Evolutionary conservation across 106 monocot species (phyloP), one percentile per base, ranked within the genome.

Genomic region (Cymbidium sinense): DNA sequence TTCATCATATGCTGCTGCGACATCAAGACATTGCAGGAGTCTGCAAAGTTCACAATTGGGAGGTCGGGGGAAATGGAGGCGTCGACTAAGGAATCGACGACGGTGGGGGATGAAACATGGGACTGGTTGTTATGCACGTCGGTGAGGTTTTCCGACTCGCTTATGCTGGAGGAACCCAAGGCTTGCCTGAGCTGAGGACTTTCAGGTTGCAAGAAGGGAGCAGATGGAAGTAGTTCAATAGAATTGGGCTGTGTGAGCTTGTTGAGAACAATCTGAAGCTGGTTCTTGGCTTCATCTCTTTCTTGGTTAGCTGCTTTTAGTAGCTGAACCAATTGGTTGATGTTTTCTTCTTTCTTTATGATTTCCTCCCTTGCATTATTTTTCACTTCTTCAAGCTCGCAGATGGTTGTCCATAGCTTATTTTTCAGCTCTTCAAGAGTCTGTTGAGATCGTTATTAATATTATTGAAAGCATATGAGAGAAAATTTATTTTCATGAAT

Each of bases 221-320:
- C 35, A 13, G 27, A 4, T 7, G 62, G 25, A n/a, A 54, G 30
- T 36, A 11, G 61, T 19, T 43, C 39, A 4, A 17, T 19, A 19
- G 64, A 37, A 29, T 43, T 23, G 17, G 62, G 65, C 25, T 25
- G 34, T 10, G 30, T 36, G 3, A 70, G 50, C 35, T 79, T 71
- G 2, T 79, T 41, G 18, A 79, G 79, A 44, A 72, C 7, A 13
- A 55, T 37, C 10, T 72, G 70, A 20, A 79, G 79, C 71, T 71
- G 79, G 5, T 72, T 25, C 35, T 27, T 79, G 50, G 79, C 71
- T 54, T 79, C 71, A 52, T 79, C 79, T 37, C 79, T 79, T 2
- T 79, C 79, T 25, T 72, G 70, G 35, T 15, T 71, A 3, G 54
- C 64, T 72, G 1, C 13, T 11, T 79, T 50, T 13, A 79, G n/a